Evolutionary conservation across 2,329 filamentous ascomycete species (phyloP).

Genomic region (Neophaeococcomyces aloes): DNA sequence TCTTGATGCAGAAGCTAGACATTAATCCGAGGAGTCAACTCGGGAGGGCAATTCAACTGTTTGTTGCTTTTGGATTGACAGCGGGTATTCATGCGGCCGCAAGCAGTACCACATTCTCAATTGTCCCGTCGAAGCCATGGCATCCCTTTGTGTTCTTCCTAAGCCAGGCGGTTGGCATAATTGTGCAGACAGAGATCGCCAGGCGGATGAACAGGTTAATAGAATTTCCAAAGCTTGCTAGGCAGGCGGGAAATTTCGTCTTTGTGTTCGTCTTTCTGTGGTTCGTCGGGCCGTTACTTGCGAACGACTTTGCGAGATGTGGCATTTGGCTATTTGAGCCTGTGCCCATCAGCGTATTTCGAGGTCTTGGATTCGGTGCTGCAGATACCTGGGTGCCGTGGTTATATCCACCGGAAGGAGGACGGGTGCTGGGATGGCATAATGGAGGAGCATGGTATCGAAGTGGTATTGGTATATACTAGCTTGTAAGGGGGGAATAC

Average conservation of each 20-base stretch:
- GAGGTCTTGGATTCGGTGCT: conserved; percentile 25
- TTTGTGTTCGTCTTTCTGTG: conserved; percentile 60
- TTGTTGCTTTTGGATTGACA: conserved; percentile 54
- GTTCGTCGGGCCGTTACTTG: conserved; percentile 52
- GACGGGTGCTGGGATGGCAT: conserved; percentile 16
- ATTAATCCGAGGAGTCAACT: conserved; percentile 11
- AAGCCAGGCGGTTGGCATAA: conserved; percentile 55
- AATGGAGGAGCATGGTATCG: conserved; percentile 20
- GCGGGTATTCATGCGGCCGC: conserved; percentile 61
- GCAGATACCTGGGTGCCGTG: conserved; percentile 3
- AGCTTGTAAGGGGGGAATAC: not conserved
- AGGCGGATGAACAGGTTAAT: conserved; percentile 21
- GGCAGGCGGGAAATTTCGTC: conserved; percentile 48
- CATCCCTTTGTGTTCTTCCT: conserved; percentile 58
- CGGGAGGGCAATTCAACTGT: conserved; percentile 32
- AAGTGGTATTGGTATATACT: conserved; percentile 21
- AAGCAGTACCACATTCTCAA: conserved; percentile 54
- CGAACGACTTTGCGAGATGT: conserved; percentile 62
- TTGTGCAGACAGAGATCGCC: conserved; percentile 44
- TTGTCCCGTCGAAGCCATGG: conserved; percentile 35
- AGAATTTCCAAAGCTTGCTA: conserved; percentile 34
- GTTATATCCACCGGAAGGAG: conserved; percentile 14
- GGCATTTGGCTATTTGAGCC: conserved; percentile 76
- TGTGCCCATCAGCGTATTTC: conserved; percentile 61
- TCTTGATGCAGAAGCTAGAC: conserved; percentile 12